Percentiles rank a stretch among this genome's conserved stretches.
These are phyloP conservation scores for Vishniacozyma victoriae DNA, from an alignment of 768 basidiomycete species.

Conservation along the genomic window DNA sequence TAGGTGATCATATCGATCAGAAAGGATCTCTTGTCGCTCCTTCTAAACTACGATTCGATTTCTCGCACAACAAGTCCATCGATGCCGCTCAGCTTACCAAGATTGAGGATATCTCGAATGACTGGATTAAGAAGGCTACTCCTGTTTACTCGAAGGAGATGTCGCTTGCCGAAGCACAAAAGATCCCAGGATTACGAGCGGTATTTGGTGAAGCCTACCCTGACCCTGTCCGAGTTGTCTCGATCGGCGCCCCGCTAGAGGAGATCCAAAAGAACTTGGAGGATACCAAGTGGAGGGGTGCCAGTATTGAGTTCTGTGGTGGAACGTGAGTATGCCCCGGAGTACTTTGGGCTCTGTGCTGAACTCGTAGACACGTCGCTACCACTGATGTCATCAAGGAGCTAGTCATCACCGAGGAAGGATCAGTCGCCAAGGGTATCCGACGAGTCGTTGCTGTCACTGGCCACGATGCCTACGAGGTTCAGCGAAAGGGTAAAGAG, in stretches of 20 bases:
- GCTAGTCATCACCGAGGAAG: conserved; percentile 89
- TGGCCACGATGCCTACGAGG: conserved; percentile 83
- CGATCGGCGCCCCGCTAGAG: conserved; percentile 78
- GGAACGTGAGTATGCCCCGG: conserved; percentile 68
- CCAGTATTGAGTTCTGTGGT: conserved; percentile 96
- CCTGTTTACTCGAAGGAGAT: conserved; percentile 84
- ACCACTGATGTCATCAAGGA: conserved; percentile 96
- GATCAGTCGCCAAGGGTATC: conserved; percentile 96
- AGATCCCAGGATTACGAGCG: conserved; percentile 88
- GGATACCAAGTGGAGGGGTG: conserved; percentile 82
- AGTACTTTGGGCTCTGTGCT: not conserved
- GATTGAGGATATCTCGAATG: conserved; percentile 75
- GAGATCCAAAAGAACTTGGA: conserved; percentile 78
- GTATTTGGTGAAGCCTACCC: conserved; percentile 98
- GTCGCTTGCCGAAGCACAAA: conserved; percentile 65
- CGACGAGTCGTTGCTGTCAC: conserved; percentile 91
- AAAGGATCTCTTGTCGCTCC: conserved; percentile 96
- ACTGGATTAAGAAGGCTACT: conserved; percentile 87
- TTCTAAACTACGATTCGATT: conserved; percentile 93
- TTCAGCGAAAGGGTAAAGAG: conserved; percentile 61
- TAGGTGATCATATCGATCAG: conserved; percentile 97
- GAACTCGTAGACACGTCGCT: conserved; percentile 69
- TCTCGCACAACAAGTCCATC: conserved; percentile 89
- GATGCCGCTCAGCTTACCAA: conserved; percentile 65
- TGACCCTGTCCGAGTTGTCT: conserved; percentile 92